Base-by-base conservation (phyloP, 177 flowering plant genomes). In the Vitis hybrid region DNA sequence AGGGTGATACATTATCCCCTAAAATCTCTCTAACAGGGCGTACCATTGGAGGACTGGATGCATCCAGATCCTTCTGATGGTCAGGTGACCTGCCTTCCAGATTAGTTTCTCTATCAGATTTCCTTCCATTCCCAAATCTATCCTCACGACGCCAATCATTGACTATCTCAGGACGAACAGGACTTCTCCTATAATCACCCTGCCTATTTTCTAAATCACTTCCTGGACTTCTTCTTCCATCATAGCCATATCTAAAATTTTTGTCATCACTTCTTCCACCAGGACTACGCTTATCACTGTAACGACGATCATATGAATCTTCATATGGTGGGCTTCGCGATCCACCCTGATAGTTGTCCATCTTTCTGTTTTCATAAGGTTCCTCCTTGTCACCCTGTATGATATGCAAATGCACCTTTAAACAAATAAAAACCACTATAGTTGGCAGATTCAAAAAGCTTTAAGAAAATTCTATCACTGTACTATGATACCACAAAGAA, bases 71-170 rank as follows among this genome's bases (percentile, higher is more conserved):
- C 74, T 82, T 89, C 64, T 80, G 85, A 73, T 59, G 76, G 66
- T 83, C 92, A 68, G 98, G 97, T 61, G 97, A 95, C 58, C 78
- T 83, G 67, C 81, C 85, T 67, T 78, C 97, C 56, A 76, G 63
- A 77, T 72, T 86, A 7, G 88, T 77, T 67, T 84, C 89, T 58
- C 87, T 93, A 76, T 89, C 93, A 72, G 88, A 79, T 77, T 69
- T 88, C 77, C 84, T 85, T 27, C 89, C 89, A 84, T 90, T 89
- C 56, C 90, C 87, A 86, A 88, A 93, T 78, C 93, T 90, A 81
- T 95, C 97, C 18, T 91, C 99, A 59, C 94, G 87, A 57, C 83
- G 78, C 91, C 99, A 87, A 74, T 95, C 97, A 88, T 89, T 93
- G 21, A 90, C 84, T 18, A 91, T 74, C 70, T 86, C 96, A 68